Evolutionary conservation across 306 rosid species (phyloP).

Genomic region (Malus sylvestris): DNA sequence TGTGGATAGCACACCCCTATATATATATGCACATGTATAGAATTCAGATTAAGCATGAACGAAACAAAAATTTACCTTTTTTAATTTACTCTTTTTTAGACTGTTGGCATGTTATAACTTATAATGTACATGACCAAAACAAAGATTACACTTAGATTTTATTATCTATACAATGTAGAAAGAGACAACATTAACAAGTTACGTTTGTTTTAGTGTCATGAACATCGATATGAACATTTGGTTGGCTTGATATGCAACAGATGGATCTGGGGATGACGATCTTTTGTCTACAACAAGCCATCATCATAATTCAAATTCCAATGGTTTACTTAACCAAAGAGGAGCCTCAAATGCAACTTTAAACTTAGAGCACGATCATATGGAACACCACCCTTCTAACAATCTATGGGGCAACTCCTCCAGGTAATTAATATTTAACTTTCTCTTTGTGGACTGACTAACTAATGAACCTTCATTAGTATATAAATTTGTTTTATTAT

Average conservation of each 20-base stretch:
- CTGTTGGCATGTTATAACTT: not conserved
- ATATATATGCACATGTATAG: too few relatives aligned
- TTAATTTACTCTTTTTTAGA: not conserved
- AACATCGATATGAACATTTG: not conserved
- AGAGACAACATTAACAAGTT: not conserved
- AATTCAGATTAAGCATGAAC: not conserved
- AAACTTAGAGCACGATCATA: constrained; percentile 35
- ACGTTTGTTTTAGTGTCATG: not conserved
- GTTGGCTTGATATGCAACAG: constrained; percentile 20
- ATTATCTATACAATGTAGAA: not conserved
- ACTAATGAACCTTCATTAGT: not conserved
- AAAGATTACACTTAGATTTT: not conserved
- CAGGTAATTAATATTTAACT: constrained; percentile 33
- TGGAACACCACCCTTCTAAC: constrained; percentile 32
- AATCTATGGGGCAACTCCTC: constrained; percentile 58
- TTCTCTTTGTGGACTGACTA: not conserved
- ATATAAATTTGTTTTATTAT: not conserved
- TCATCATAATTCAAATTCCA: constrained; percentile 29
- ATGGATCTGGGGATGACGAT: constrained; percentile 76
- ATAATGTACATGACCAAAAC: not conserved
- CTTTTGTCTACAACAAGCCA: constrained; percentile 33
- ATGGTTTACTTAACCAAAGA: constrained; percentile 37
- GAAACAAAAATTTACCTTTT: not conserved
- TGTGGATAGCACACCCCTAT: too few relatives aligned
- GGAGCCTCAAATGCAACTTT: constrained; percentile 34